Evolutionary conservation across 805 yeast species (phyloP), one percentile per base, ranked within the genome.

Genomic region (Schwanniomyces sp.): DNA sequence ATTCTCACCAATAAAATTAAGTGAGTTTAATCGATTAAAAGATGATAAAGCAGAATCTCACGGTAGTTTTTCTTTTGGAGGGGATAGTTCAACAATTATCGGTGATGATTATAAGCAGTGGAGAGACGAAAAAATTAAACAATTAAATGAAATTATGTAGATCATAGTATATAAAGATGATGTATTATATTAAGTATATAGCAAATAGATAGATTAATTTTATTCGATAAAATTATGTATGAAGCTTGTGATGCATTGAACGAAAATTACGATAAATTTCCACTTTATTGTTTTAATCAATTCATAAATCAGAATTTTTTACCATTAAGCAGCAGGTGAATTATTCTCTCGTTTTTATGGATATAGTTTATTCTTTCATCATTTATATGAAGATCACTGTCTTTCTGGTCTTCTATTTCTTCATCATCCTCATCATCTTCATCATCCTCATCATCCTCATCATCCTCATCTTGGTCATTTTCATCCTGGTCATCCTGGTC

Each of bases 371-470:
- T 26, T 27, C 12, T 9, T 32, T 17, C n/a, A 18, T 26, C 11
- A 6, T 26, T 40, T 16, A 12, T 5, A n/a, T n/a, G n/a, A 17
- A 30, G 17, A 3, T 14, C 21, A 3, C 7, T 10, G 8, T 32
- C 7, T 11, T 24, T 32, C 11, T 17, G 24, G 18, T 14, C 29
- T n/a, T 25, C 11, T n/a, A 21, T 25, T 7, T 42, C 17, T 5
- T 11, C 16, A n/a, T 29, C 8, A 27, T 66, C 79, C 17, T 76
- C 81, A 4, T 76, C 79, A 11, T 70, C 75, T 8, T 69, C 75
- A 11, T 64, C 74, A 25, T 67, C 65, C 21, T 64, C 68, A 11
- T 64, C 72, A 9, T 71, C 75, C 5, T 63, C 68, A 16, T 62
- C 57, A 7, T 64, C 68, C 25, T 67, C 68, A 21, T 68, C 69